Percentiles rank a stretch among this genome's conserved stretches.
Evolutionary conservation across 2,329 filamentous ascomycete genomes (phyloP).

Genomic region (Xenoacremonium recifei): DNA sequence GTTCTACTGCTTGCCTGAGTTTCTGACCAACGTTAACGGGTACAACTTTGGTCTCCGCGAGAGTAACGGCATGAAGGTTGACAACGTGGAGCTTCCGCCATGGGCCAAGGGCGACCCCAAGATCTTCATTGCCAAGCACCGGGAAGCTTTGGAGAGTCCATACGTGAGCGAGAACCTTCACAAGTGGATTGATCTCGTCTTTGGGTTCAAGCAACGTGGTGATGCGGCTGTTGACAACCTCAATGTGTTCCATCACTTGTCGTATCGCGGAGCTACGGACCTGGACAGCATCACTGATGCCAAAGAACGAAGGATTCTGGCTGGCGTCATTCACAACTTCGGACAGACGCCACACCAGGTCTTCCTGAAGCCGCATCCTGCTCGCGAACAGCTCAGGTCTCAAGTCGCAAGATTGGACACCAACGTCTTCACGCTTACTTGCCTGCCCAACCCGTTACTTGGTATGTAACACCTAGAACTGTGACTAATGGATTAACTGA

Average conservation of each 20-base stretch:
- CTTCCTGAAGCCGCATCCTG: conserved; percentile 77
- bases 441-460: conserved; percentile 75
- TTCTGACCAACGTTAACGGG: conserved; percentile 87
- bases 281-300: conserved; percentile 88
- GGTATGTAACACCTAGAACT: too few species aligned
- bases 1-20: conserved; percentile 96
- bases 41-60: conserved; percentile 93
- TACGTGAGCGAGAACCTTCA: conserved; percentile 89
- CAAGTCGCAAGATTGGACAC: conserved; percentile 73
- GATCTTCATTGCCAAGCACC: conserved; percentile 92
- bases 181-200: conserved; percentile 93
- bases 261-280: conserved; percentile 91
- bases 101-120: conserved; percentile 97
- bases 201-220: conserved; percentile 90
- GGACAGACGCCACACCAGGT: conserved; percentile 96
- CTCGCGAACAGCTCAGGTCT: conserved; percentile 66
- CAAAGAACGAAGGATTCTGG: conserved; percentile 81
- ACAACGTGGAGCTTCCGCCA: conserved; percentile 84
- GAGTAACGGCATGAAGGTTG: conserved; percentile 74
- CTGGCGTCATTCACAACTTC: conserved; percentile 97
- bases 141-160: conserved; percentile 92
- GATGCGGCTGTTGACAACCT: conserved; percentile 87
- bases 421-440: conserved; percentile 71
- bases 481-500: too few species aligned
- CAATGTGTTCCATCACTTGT: conserved; percentile 95